Percentiles rank a stretch among this genome's conserved stretches.
phyloP scores from a whole-genome alignment of 495 filamentous ascomycete genomes.

The Xylaria telfairii region DNA sequence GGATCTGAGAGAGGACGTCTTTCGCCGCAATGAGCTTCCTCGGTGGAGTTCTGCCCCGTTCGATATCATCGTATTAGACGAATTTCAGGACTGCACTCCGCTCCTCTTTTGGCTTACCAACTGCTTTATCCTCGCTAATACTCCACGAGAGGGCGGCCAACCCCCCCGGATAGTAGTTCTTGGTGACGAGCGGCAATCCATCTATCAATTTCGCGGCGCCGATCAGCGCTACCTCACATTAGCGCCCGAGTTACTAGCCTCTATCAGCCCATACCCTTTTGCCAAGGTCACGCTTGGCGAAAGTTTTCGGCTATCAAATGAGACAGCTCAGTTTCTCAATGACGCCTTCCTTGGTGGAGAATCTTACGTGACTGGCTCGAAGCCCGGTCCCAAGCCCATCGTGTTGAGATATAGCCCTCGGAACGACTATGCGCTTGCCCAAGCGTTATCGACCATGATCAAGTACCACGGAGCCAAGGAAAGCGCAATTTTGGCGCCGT shows the following conservation, averaged over 20 bases:
- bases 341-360: too few species aligned
- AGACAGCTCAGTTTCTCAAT: too few species aligned
- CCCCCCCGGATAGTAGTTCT: slow-evolving; percentile 19
- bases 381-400: too few species aligned
- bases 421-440: too few species aligned
- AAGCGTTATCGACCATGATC: too few species aligned
- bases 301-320: too few species aligned
- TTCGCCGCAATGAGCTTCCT: slow-evolving; percentile 22
- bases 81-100: slow-evolving; percentile 28
- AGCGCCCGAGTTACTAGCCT: slow-evolving; percentile 22
- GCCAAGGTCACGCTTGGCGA: too few species aligned
- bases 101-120: slow-evolving; percentile 22
- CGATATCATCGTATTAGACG: slow-evolving; percentile 27
- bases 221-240: slow-evolving; percentile 24
- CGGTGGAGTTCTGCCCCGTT: slow-evolving; percentile 10
- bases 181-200: slow-evolving; percentile 29
- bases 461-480: too few species aligned
- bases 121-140: slow-evolving; percentile 22
- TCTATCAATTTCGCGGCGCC: slow-evolving; percentile 27
- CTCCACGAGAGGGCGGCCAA: too few species aligned
- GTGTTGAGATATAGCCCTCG: too few species aligned
- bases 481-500: too few species aligned
- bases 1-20: slow-evolving; percentile 21
- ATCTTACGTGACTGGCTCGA: too few species aligned
- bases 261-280: neutral